Evolutionary conservation across 2,329 filamentous ascomycete species (phyloP).

Genomic region (Sordariomycetes sp.): DNA sequence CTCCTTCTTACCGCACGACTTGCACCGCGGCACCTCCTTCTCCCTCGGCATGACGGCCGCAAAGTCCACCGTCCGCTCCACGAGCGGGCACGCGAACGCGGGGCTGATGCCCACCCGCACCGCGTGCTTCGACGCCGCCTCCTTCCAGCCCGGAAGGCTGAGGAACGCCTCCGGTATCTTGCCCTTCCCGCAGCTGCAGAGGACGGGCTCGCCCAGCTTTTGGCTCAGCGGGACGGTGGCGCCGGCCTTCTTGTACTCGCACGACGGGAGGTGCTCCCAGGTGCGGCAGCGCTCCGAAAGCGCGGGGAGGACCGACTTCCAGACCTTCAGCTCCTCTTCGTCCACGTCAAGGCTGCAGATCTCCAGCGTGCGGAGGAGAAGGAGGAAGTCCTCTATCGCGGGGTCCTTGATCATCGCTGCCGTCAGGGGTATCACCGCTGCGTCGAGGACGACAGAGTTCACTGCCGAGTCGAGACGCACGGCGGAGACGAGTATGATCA

Average conservation of each 20-base stretch:
- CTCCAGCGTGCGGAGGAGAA: constrained; percentile 22
- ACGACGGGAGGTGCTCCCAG: constrained; percentile 28
- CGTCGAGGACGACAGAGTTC: constrained; percentile 32
- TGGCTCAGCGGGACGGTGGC: constrained; percentile 24
- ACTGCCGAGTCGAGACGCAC: constrained; percentile 31
- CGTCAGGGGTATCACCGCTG: constrained; percentile 32
- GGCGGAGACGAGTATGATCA: constrained; percentile 27
- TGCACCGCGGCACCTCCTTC: constrained; percentile 17
- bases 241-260: constrained; percentile 27
- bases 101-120: constrained; percentile 50
- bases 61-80: constrained; percentile 26
- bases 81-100: constrained; percentile 30
- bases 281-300: constrained; percentile 37
- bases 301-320: constrained; percentile 32
- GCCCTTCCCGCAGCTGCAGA: constrained; percentile 31
- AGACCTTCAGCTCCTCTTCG: constrained; percentile 29
- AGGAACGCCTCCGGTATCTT: constrained; percentile 19
- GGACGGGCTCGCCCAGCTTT: constrained; percentile 14
- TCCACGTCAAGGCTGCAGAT: constrained; percentile 42
- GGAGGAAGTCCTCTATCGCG: constrained; percentile 27
- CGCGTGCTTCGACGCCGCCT: constrained; percentile 23
- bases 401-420: constrained; percentile 14
- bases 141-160: constrained; percentile 30
- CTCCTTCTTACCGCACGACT: constrained; percentile 23
- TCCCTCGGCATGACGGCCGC: constrained; percentile 3